Conservation (phyloP, 2,329 filamentous ascomycete species). For the Fusarium dlaminii region DNA sequence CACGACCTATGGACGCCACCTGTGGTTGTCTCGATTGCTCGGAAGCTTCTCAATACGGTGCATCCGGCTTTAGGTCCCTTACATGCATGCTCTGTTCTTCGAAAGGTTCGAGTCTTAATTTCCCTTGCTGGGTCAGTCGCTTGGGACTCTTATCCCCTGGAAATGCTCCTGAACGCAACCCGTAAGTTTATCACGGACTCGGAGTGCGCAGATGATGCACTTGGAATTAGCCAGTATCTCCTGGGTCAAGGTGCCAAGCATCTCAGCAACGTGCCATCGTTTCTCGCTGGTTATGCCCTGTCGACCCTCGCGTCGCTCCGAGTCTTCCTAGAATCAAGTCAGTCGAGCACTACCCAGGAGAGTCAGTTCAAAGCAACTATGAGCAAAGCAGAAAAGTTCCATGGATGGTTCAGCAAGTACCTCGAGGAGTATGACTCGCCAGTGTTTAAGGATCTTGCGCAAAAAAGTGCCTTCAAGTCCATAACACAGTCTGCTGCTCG, state of each 20-base stretch:
- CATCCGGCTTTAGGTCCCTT: slow-evolving; percentile 85
- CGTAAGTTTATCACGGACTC: slow-evolving; percentile 81
- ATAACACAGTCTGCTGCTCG: slow-evolving; percentile 76
- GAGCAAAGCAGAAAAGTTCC: slow-evolving; percentile 78
- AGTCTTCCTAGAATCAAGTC: slow-evolving; percentile 77
- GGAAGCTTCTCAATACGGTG: slow-evolving; percentile 82
- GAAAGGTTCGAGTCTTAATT: slow-evolving; percentile 85
- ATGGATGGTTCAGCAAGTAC: slow-evolving; percentile 79
- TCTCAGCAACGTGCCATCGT: slow-evolving; percentile 73
- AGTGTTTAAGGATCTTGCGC: slow-evolving; percentile 57
- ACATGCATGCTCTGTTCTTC: slow-evolving; percentile 85
- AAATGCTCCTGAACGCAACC: slow-evolving; percentile 88
- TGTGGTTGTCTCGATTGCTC: slow-evolving; percentile 76
- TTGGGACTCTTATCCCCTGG: slow-evolving; percentile 81
- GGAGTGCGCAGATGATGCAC: slow-evolving; percentile 88
- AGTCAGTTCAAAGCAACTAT: slow-evolving; percentile 82
- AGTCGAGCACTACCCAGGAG: slow-evolving; percentile 85
- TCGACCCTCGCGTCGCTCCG: slow-evolving; percentile 82
- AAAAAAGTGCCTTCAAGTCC: slow-evolving; percentile 67
- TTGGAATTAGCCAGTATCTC: slow-evolving; percentile 88
- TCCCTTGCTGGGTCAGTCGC: slow-evolving; percentile 78
- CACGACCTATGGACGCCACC: slow-evolving; percentile 78
- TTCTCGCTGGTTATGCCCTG: slow-evolving; percentile 82
- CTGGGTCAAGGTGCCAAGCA: slow-evolving; percentile 73
- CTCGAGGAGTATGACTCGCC: slow-evolving; percentile 70